These are phyloP conservation scores for Sparassis latifolia DNA, from an alignment of 1,284 basidiomycete species.

Conservation along the genomic window DNA sequence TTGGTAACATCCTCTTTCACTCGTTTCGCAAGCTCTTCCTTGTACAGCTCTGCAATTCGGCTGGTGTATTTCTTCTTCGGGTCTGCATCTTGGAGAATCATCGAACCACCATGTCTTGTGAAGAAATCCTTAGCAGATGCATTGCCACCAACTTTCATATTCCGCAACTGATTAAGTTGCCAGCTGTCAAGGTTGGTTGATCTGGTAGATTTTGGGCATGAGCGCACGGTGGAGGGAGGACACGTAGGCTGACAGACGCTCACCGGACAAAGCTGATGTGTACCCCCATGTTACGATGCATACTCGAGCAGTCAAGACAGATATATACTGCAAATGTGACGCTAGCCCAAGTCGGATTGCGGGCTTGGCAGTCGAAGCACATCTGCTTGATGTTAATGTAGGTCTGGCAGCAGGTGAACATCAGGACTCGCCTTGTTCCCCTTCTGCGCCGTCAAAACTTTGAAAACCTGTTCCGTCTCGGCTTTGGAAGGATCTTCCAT, in stretches of 20 bases:
- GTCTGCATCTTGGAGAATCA: slow-evolving; percentile 70
- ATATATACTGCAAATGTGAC: slow-evolving; percentile 98
- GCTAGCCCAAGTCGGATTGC: slow-evolving; percentile 97
- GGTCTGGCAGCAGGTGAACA: neutral
- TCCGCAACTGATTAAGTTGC: slow-evolving; percentile 87
- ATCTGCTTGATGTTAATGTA: slow-evolving; percentile 41
- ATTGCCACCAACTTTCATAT: slow-evolving; percentile 97
- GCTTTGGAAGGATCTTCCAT: slow-evolving; percentile 73
- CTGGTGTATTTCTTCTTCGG: slow-evolving; percentile 88
- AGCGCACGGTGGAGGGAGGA: neutral
- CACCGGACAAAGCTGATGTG: slow-evolving; percentile 97
- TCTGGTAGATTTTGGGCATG: slow-evolving; percentile 33
- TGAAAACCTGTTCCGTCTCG: slow-evolving; percentile 76
- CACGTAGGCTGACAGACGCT: slow-evolving; percentile 23
- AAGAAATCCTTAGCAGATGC: slow-evolving; percentile 88
- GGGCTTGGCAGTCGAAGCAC: slow-evolving; percentile 95
- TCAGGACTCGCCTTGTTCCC: slow-evolving; percentile 75
- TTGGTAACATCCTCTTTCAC: slow-evolving; percentile 75
- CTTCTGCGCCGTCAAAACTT: slow-evolving; percentile 73
- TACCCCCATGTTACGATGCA: slow-evolving; percentile 96
- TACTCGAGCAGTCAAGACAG: slow-evolving; percentile 93
- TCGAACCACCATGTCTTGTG: slow-evolving; percentile 75
- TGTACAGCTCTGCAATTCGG: slow-evolving; percentile 82
- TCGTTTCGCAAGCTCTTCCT: slow-evolving; percentile 82
- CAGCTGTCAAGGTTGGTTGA: slow-evolving; percentile 97